Evolutionary conservation across 495 filamentous ascomycete genomes (phyloP).

Genomic region (Trichocladium uniseriatum): DNA sequence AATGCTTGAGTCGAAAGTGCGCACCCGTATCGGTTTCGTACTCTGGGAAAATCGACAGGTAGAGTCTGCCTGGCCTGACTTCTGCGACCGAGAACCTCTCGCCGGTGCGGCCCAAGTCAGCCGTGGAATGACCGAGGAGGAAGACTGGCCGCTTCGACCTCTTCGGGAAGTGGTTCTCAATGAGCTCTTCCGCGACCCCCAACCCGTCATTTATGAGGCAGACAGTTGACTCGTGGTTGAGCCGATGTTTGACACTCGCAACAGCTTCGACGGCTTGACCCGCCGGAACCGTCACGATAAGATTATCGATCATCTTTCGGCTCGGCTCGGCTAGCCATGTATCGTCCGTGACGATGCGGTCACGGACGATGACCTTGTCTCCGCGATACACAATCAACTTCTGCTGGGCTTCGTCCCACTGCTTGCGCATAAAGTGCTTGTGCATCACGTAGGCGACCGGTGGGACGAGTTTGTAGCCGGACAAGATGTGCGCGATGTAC

Average conservation of each 20-base stretch:
- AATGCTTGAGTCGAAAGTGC: constrained; percentile 10
- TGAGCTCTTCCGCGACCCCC: constrained; percentile 67
- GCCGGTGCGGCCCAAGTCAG: constrained; percentile 42
- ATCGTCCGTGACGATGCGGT: constrained; percentile 15
- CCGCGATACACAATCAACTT: constrained; percentile 17
- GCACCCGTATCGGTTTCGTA: neutral
- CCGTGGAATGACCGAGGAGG: constrained; percentile 61
- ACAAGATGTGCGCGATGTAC: constrained; percentile 43
- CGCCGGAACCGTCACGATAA: constrained; percentile 64
- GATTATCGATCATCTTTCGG: constrained; percentile 51
- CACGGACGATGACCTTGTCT: constrained; percentile 2
- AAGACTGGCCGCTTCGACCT: constrained; percentile 58
- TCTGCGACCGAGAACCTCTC: constrained; percentile 51
- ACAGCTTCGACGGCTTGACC: constrained; percentile 49
- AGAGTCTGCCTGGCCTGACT: constrained; percentile 37
- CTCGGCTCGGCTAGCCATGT: constrained; percentile 21
- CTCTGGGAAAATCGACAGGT: constrained; percentile 16
- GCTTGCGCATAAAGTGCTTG: constrained; percentile 1
- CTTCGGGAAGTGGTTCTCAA: constrained; percentile 57
- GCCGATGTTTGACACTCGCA: constrained; percentile 47
- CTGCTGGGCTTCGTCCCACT: constrained; percentile 20
- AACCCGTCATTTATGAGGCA: constrained; percentile 77
- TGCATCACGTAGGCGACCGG: constrained; percentile 25
- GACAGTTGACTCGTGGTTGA: constrained; percentile 66
- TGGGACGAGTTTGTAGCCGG: constrained; percentile 23